These are phyloP conservation scores for Gossypium schwendimanii DNA, from an alignment of 441 rosid genomes.

Conservation along the genomic window DNA sequence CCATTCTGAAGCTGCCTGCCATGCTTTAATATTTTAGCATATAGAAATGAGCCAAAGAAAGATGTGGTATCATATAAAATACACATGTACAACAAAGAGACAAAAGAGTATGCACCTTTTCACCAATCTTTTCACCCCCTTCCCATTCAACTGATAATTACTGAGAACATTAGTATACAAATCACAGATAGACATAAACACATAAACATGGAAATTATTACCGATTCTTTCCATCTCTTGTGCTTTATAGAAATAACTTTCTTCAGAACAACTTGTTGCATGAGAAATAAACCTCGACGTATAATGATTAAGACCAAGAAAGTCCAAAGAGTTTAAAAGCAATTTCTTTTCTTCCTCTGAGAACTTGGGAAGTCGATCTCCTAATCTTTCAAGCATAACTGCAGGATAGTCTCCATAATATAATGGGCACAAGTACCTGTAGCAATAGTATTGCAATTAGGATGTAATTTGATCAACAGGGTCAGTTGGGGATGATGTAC, in stretches of 20 bases:
- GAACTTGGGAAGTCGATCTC: conserved; percentile 53
- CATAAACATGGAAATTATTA: conserved; percentile 15
- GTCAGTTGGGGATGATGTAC: background rate
- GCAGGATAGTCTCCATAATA: conserved; percentile 59
- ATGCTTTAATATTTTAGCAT: conserved; percentile 17
- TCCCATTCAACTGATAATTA: conserved; percentile 46
- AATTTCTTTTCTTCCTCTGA: conserved; percentile 43
- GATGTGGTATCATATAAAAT: background rate
- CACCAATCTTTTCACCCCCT: conserved; percentile 57
- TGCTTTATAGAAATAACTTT: conserved; percentile 29
- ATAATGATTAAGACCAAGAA: conserved; percentile 59
- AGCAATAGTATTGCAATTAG: background rate
- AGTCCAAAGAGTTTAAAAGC: conserved; percentile 42
- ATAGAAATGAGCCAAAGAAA: background rate
- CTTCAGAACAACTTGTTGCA: conserved; percentile 24
- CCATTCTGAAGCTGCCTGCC: conserved; percentile 75
- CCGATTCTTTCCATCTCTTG: conserved; percentile 45
- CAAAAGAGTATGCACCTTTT: conserved; percentile 30
- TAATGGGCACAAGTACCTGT: conserved; percentile 57
- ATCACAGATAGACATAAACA: background rate
- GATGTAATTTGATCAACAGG: conserved; percentile 2
- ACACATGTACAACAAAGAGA: background rate
- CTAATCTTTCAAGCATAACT: conserved; percentile 44
- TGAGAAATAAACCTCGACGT: conserved; percentile 55
- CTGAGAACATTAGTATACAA: conserved; percentile 5